Percentiles rank a stretch among this genome's conserved stretches.
Evolutionary conservation across 768 basidiomycete genomes (phyloP).

Genomic region (Podaxis rugospora): DNA sequence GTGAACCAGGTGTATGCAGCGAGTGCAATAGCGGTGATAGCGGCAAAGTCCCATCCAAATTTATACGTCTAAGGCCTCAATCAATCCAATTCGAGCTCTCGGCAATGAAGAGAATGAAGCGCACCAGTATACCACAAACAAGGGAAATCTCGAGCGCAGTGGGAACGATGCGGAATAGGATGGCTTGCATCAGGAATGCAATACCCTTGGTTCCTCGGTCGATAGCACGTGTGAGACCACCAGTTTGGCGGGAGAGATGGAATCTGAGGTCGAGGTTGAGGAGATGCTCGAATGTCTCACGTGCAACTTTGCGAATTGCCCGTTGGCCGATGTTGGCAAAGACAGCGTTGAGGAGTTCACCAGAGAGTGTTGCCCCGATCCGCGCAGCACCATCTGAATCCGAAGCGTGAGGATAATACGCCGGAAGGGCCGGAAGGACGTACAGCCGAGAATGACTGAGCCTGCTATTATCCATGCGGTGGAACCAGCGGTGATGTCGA

Average conservation of each 20-base stretch:
- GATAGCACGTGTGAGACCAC: constrained; percentile 93
- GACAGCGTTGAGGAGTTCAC: constrained; percentile 90
- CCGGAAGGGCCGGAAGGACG: constrained; percentile 27
- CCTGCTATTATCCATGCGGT: constrained; percentile 93
- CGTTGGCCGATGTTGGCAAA: constrained; percentile 95
- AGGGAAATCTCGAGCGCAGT: constrained; percentile 95
- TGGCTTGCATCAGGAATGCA: constrained; percentile 88
- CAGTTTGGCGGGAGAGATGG: constrained; percentile 90
- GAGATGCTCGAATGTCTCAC: constrained; percentile 94
- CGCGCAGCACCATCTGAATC: constrained; percentile 82
- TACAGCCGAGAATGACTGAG: constrained; percentile 88
- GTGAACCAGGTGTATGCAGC: constrained; percentile 97
- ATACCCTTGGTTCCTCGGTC: constrained; percentile 99
- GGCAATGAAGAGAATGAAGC: constrained; percentile 19
- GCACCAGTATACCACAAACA: constrained; percentile 94
- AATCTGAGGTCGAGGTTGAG: constrained; percentile 89
- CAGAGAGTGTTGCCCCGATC: constrained; percentile 84
- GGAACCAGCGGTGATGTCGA: constrained; percentile 65
- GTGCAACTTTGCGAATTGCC: constrained; percentile 90
- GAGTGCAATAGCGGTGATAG: constrained; percentile 80
- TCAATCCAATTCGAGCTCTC: not conserved
- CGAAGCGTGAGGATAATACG: constrained; percentile 3
- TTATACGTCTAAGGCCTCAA: constrained; percentile 72
- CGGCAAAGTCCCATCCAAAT: constrained; percentile 97
- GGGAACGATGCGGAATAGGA: constrained; percentile 92